A percentile compares a stretch with the other conserved stretches of the same genome.
Evolutionary conservation across 2,329 filamentous ascomycete genomes (phyloP).

Genomic region (Camptophora hylomeconis): DNA sequence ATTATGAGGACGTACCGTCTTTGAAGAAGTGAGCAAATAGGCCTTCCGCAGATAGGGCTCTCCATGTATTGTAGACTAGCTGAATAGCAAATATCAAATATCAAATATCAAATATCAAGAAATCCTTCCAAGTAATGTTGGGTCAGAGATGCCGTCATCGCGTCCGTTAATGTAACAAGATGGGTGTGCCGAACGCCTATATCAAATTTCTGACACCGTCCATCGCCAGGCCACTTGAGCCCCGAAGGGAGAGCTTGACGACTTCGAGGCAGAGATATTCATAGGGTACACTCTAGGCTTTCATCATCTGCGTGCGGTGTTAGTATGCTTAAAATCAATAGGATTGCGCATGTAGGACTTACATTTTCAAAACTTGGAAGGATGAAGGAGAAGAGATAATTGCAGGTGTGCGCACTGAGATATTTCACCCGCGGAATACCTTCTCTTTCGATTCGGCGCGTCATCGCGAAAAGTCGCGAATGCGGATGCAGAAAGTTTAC

Average conservation of each 20-base stretch:
- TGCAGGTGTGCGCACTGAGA: too few relatives aligned
- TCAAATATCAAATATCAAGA: too few relatives aligned
- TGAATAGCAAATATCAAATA: too few relatives aligned
- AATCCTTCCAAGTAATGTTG: constrained; percentile 43
- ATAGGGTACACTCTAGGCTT: constrained; percentile 93
- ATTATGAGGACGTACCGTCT: constrained; percentile 25
- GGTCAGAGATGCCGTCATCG: constrained; percentile 71
- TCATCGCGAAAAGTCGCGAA: too few relatives aligned
- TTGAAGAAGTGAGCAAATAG: constrained; percentile 15
- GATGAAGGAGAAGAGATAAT: constrained; percentile 62
- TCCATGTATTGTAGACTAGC: too few relatives aligned
- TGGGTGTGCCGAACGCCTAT: constrained; percentile 98
- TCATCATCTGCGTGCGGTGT: constrained; percentile 69
- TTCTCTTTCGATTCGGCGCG: too few relatives aligned
- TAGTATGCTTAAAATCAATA: too few relatives aligned
- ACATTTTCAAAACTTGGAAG: constrained; percentile 99
- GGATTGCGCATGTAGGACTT: too few relatives aligned
- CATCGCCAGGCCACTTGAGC: constrained; percentile 76
- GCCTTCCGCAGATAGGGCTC: too few relatives aligned
- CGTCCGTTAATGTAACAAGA: constrained; percentile 97
- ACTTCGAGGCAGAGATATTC: constrained; percentile 58
- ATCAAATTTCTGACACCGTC: constrained; percentile 59
- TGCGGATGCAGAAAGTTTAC: too few relatives aligned
- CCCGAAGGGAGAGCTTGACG: constrained; percentile 72
- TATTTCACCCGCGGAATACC: too few relatives aligned